phyloP scores from a whole-genome alignment of 345 rosid genomes.

The Noccaea caerulescens region DNA sequence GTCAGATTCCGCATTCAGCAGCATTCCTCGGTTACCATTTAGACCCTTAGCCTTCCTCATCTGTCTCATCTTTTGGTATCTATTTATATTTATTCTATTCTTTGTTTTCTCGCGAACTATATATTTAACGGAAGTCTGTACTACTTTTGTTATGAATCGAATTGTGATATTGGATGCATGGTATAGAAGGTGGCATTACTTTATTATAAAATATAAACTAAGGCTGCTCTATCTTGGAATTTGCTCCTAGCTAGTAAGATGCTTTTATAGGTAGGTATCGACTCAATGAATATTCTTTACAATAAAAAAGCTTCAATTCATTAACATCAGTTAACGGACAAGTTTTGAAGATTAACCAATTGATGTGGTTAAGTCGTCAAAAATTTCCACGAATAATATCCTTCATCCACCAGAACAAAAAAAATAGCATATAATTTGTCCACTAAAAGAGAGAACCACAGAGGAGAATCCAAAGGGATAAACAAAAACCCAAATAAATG shows the following conservation, averaged over 20 bases:
- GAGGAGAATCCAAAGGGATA: background rate
- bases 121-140: conserved; percentile 10
- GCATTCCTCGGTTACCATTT: no score
- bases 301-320: background rate
- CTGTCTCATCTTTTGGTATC: conserved; percentile 37
- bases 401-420: background rate
- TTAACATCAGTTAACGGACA: conserved; percentile 26
- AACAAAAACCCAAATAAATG: background rate
- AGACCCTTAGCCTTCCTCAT: conserved; percentile 38
- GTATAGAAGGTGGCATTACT: conserved; percentile 20
- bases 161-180: background rate
- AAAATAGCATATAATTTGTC: background rate
- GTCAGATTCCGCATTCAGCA: no score
- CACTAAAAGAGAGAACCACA: background rate
- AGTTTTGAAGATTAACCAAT: conserved; percentile 13
- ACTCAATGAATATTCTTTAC: conserved; percentile 30
- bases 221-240: conserved; percentile 27
- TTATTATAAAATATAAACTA: conserved; percentile 1
- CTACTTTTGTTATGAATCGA: conserved; percentile 6
- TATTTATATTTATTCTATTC: background rate
- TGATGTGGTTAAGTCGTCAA: conserved; percentile 26
- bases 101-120: conserved; percentile 13
- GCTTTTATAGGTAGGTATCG: conserved; percentile 38
- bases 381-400: background rate
- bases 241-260: conserved; percentile 39